Conservation (phyloP, 2,329 filamentous ascomycete genomes). For the Monilinia laxa region DNA sequence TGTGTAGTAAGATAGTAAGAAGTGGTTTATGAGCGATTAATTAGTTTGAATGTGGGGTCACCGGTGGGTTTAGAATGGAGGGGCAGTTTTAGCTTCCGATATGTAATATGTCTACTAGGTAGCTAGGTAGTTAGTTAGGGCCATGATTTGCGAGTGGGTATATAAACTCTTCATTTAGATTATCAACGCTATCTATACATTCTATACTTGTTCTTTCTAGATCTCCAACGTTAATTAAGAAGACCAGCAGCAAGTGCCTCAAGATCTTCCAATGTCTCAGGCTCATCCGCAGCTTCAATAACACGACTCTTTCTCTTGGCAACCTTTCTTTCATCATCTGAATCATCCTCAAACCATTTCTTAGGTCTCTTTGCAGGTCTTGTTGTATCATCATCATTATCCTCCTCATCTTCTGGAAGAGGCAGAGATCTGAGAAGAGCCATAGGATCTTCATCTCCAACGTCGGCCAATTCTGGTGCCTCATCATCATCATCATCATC, state of each 20-base stretch:
- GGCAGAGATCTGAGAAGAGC: conserved; percentile 59
- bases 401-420: conserved; percentile 50
- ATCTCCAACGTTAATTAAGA: conserved; percentile 49
- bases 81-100: conserved; percentile 16
- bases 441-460: conserved; percentile 53
- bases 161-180: conserved; percentile 8
- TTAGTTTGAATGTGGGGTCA: background rate
- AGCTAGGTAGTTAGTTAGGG: background rate
- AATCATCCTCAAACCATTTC: conserved; percentile 77
- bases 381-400: conserved; percentile 52
- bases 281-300: conserved; percentile 64
- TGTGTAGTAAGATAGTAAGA: background rate
- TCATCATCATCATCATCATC: conserved; percentile 36
- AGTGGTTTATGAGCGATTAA: background rate
- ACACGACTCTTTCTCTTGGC: conserved; percentile 53
- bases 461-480: conserved; percentile 38
- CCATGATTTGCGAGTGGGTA: background rate
- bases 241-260: conserved; percentile 74
- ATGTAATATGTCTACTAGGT: background rate
- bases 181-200: conserved; percentile 15
- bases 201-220: background rate
- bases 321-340: conserved; percentile 47
- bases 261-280: conserved; percentile 76
- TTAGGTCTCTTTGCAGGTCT: conserved; percentile 63
- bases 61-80: conserved; percentile 18